These are phyloP conservation scores for Paraconiothyrium sp. DNA, from an alignment of 2,329 filamentous ascomycete genomes.

Conservation along the genomic window DNA sequence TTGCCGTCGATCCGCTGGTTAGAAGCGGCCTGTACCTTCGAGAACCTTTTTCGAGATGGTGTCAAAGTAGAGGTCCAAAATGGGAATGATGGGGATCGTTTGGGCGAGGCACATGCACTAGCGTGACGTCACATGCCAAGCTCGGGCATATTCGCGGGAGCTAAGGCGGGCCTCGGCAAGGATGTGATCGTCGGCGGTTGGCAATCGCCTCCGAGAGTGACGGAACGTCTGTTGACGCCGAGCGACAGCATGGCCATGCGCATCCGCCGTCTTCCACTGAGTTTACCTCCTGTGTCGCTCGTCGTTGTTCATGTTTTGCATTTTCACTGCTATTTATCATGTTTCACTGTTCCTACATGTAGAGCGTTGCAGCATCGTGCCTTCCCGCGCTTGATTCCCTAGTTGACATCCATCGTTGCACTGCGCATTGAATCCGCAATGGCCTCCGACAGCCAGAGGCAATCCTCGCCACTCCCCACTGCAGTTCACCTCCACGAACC, in stretches of 20 bases:
- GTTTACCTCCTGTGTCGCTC: background rate
- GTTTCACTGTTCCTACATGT: background rate
- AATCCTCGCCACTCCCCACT: slow-evolving; percentile 27
- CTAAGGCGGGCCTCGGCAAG: slow-evolving; percentile 14
- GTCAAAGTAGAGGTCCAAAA: background rate
- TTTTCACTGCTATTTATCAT: background rate
- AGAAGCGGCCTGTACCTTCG: background rate
- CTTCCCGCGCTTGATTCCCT: background rate
- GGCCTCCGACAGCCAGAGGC: slow-evolving; percentile 27
- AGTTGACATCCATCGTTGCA: background rate
- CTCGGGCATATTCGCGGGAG: slow-evolving; percentile 12
- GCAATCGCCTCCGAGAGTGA: slow-evolving; percentile 19
- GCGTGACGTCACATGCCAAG: slow-evolving; percentile 20
- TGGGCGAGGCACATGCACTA: slow-evolving; percentile 1
- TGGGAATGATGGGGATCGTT: background rate
- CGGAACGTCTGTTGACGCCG: slow-evolving; percentile 3
- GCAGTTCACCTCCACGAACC: slow-evolving; percentile 36
- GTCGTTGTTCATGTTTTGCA: background rate
- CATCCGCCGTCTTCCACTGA: slow-evolving; percentile 10
- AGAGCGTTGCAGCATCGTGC: background rate
- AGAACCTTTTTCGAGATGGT: background rate
- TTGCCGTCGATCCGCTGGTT: slow-evolving; percentile 4
- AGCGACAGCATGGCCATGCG: slow-evolving; percentile 4
- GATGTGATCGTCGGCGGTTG: slow-evolving; percentile 21
- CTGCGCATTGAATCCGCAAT: slow-evolving; percentile 20